phyloP scores from a whole-genome alignment of 352 stramenopile species.

The Aphanomyces euteiches region DNA sequence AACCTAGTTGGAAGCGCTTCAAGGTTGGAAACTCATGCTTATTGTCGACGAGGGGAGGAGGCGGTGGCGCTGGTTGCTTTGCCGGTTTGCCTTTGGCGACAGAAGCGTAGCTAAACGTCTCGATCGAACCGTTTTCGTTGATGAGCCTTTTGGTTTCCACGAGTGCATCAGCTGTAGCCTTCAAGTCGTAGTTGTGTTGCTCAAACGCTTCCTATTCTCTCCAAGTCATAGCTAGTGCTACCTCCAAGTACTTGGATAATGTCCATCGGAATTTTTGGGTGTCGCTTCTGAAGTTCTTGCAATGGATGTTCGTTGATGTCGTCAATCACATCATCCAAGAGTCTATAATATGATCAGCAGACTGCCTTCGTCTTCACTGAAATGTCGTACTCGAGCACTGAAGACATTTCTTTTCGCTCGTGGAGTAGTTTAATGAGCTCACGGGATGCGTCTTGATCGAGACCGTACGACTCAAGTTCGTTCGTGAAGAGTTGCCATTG shows the following conservation, averaged over 20 bases:
- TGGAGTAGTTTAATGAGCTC: conserved; percentile 22
- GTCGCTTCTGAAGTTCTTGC: not conserved
- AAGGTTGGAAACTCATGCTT: conserved; percentile 22
- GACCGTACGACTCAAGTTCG: conserved; percentile 12
- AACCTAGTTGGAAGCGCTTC: conserved; percentile 5
- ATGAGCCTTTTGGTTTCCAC: conserved; percentile 6
- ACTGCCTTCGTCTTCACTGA: not conserved
- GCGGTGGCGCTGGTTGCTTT: not conserved
- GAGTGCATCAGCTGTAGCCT: conserved; percentile 9
- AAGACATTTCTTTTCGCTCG: not conserved
- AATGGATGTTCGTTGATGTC: conserved; percentile 18
- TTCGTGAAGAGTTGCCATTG: conserved; percentile 26
- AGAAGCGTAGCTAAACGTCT: conserved; percentile 26
- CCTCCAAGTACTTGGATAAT: not conserved
- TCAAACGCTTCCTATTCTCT: conserved; percentile 7
- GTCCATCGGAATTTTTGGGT: not conserved
- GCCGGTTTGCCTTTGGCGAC: not conserved
- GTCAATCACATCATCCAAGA: conserved; percentile 15
- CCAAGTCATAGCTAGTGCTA: too few relatives aligned
- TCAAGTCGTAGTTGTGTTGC: conserved; percentile 18
- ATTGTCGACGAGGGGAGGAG: not conserved
- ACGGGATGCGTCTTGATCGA: conserved; percentile 2
- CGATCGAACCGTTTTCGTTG: not conserved
- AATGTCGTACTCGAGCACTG: not conserved
- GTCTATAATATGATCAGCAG: not conserved